phyloP scores from a whole-genome alignment of 768 basidiomycete genomes.

The Xerocomellus amylosporus region DNA sequence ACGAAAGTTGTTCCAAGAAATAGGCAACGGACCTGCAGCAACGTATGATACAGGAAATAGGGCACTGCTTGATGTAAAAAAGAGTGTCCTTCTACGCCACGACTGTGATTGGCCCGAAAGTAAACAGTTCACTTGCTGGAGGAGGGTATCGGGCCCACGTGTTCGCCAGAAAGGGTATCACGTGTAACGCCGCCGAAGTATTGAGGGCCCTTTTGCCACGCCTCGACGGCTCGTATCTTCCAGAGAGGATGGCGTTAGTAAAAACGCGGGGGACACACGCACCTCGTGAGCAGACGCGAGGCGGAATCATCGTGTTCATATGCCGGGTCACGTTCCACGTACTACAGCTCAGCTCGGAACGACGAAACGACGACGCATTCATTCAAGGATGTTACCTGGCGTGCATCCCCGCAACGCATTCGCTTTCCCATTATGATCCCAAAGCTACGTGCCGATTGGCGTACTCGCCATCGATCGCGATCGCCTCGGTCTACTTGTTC shows the following conservation, averaged over 20 bases:
- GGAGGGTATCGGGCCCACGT: not conserved
- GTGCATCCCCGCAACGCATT: not conserved
- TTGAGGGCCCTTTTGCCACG: too few relatives aligned
- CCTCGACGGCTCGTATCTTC: too few relatives aligned
- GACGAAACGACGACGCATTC: not conserved
- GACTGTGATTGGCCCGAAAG: too few relatives aligned
- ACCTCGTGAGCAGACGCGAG: conserved; percentile 3
- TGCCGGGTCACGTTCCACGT: not conserved
- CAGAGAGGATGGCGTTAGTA: not conserved
- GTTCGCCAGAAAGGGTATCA: too few relatives aligned
- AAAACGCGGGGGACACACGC: not conserved
- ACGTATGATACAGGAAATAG: too few relatives aligned
- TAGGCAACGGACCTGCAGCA: too few relatives aligned
- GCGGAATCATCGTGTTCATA: conserved; percentile 3
- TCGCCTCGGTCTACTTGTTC: too few relatives aligned
- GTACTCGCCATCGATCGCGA: not conserved
- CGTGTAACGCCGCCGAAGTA: too few relatives aligned
- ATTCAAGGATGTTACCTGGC: not conserved
- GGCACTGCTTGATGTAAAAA: too few relatives aligned
- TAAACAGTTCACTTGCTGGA: not conserved
- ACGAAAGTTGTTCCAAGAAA: too few relatives aligned
- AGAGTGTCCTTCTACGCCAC: too few relatives aligned
- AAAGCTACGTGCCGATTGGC: not conserved
- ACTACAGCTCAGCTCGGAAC: not conserved
- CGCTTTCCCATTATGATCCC: not conserved